Evolutionary conservation across 371 early-diverging fungal species (phyloP), one percentile per base, ranked within the genome.

Genomic region (Quaeritorhiza haematococci): DNA sequence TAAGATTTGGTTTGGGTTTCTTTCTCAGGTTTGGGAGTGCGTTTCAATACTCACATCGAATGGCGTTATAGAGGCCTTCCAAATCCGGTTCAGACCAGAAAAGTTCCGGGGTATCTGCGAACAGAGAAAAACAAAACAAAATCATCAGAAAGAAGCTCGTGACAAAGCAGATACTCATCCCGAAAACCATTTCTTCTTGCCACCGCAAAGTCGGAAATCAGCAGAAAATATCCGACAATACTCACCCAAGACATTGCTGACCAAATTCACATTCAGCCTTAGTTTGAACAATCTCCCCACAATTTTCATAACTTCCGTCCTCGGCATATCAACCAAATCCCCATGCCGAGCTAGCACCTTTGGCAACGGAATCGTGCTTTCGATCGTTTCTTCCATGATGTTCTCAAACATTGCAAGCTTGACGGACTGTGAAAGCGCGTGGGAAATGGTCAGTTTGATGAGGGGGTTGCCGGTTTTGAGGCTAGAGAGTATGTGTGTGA

Each of bases 11-110:
- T n/a, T 70, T 77, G 13, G 76, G 56, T 54, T 91, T 89, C 26
- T 89, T 87, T 53, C 85, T 81, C 15, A 91, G 73, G 90, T 92
- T 90, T 33, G 88, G 87, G 49, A 92, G 63, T 55, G 92, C 56
- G 59, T 92, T 92, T 92, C 63, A 92, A 58, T 26, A 92, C 76
- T 57, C 90, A 84, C n/a, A 84, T 55, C 79, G 50, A 21, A 75
- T 69, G n/a, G 79, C 79, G 46, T 66, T 67, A 50, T 79, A 79
- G 19, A 79, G 63, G 7, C 66, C 66, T 41, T 77, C 72, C 44
- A 76, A 42, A 38, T 72, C 69, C 15, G 72, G 73, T 51, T 75
- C 73, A 35, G 60, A 58, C 77, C 79, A 75, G 53, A 74, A 76
- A 33, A 75, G 26, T 55, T 69, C 66, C 1, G 77, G 77, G 38